These are phyloP conservation scores for Stephanodiscus triporus DNA, from an alignment of 108 stramenopile genomes.

Conservation along the genomic window DNA sequence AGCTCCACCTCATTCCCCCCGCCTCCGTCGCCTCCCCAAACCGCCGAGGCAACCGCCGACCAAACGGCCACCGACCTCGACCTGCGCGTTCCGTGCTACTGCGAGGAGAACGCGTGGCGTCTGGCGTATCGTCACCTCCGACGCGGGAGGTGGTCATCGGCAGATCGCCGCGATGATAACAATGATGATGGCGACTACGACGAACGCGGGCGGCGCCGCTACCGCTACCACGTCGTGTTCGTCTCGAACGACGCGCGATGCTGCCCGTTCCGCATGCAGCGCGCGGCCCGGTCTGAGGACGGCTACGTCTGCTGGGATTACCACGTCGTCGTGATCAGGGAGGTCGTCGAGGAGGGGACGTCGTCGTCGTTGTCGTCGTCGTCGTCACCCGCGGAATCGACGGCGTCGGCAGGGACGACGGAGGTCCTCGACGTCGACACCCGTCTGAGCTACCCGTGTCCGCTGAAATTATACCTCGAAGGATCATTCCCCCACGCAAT, in stretches of 20 bases:
- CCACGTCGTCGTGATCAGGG: constrained; percentile 75
- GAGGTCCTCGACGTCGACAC: constrained; percentile 76
- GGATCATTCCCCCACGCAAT: constrained; percentile 53
- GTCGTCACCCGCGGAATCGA: background rate
- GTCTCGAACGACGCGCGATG: constrained; percentile 67
- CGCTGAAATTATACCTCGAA: constrained; percentile 61
- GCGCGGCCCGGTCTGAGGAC: constrained; percentile 34
- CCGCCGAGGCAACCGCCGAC: constrained; percentile 53
- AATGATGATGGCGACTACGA: background rate
- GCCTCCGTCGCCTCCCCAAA: background rate
- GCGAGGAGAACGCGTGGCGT: constrained; percentile 90
- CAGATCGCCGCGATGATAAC: background rate
- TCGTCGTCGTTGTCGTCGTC: constrained; percentile 6
- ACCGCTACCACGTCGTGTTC: constrained; percentile 64
- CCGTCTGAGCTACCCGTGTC: constrained; percentile 67
- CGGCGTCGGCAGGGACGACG: constrained; percentile 6
- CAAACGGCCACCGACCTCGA: constrained; percentile 57
- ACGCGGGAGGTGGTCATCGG: too few relatives aligned
- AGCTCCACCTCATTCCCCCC: too few relatives aligned
- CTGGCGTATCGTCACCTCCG: constrained; percentile 70
- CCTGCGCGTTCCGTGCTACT: constrained; percentile 80
- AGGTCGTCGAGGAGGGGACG: background rate
- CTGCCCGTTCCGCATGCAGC: constrained; percentile 79
- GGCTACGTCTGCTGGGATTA: constrained; percentile 85
- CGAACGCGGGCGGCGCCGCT: background rate